Evolutionary conservation across 1,284 basidiomycete genomes (phyloP).

Genomic region (Moesziomyces antarcticus): DNA sequence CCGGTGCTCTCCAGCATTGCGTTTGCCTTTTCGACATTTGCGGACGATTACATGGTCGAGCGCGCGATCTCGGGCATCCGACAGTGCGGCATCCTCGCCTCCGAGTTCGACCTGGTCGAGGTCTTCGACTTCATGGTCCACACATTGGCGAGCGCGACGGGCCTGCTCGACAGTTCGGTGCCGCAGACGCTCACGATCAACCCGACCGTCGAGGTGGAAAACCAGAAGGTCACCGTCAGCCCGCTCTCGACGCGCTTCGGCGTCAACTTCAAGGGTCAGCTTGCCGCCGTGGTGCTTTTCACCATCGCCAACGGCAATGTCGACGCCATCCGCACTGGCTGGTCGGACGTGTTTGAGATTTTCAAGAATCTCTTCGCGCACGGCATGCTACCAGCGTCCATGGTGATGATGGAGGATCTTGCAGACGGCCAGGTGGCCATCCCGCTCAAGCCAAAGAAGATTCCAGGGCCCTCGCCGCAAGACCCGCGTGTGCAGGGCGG

Average conservation of each 20-base stretch:
- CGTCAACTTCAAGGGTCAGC: slow-evolving; percentile 92
- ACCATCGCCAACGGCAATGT: slow-evolving; percentile 97
- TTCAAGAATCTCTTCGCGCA: slow-evolving; percentile 95
- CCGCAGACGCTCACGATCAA: slow-evolving; percentile 75
- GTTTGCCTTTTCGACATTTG: slow-evolving; percentile 84
- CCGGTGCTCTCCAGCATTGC: slow-evolving; percentile 79
- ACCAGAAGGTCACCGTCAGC: slow-evolving; percentile 87
- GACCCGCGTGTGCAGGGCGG: slow-evolving; percentile 80
- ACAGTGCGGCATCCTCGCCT: slow-evolving; percentile 93
- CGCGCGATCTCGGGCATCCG: slow-evolving; percentile 92
- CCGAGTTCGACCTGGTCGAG: slow-evolving; percentile 87
- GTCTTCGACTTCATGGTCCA: slow-evolving; percentile 96
- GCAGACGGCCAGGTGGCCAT: slow-evolving; percentile 40
- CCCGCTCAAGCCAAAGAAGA: slow-evolving; percentile 56
- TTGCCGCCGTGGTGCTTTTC: slow-evolving; percentile 96
- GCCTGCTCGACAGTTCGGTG: slow-evolving; percentile 51
- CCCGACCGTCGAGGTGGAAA: slow-evolving; percentile 91
- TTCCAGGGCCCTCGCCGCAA: slow-evolving; percentile 88
- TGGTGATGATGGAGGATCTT: slow-evolving; percentile 98
- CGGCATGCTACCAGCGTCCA: slow-evolving; percentile 80
- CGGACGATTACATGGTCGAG: slow-evolving; percentile 96
- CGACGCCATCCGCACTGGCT: slow-evolving; percentile 91
- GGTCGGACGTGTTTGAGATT: slow-evolving; percentile 93
- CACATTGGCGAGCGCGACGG: slow-evolving; percentile 73
- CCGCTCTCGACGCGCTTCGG: slow-evolving; percentile 93